Evolutionary conservation across 1,284 basidiomycete genomes (phyloP).

Genomic region (Naganishia cerealis): DNA sequence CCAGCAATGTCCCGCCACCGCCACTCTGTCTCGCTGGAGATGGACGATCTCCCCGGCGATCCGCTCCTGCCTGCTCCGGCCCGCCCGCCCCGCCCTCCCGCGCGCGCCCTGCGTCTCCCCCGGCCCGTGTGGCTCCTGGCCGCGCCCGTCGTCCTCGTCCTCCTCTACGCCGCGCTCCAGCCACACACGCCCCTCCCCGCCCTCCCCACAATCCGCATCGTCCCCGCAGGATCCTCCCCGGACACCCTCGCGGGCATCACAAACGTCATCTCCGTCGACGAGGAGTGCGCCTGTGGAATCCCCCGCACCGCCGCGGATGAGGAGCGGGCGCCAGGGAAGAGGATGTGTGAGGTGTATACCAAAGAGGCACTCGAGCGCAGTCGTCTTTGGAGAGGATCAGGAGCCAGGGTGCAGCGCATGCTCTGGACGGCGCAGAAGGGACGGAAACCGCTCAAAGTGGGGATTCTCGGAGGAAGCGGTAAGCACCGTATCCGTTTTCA

Average conservation of each 20-base stretch:
- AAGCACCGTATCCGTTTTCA: conserved; percentile 29
- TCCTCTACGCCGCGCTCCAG: conserved; percentile 45
- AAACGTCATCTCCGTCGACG: conserved; percentile 15
- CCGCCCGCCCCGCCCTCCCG: not conserved
- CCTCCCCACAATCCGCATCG: conserved; percentile 44
- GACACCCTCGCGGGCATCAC: not conserved
- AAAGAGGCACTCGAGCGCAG: conserved; percentile 41
- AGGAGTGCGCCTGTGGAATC: conserved; percentile 24
- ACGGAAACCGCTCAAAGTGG: conserved; percentile 42
- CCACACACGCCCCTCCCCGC: conserved; percentile 47
- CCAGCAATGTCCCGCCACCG: conserved; percentile 3
- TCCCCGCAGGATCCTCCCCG: conserved; percentile 23
- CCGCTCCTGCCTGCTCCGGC: conserved; percentile 1
- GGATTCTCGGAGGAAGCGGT: conserved; percentile 52
- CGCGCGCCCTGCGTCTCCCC: not conserved
- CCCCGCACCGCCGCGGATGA: not conserved
- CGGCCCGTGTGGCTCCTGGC: conserved; percentile 39
- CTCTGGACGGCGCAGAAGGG: conserved; percentile 47
- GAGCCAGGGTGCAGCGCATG: conserved; percentile 44
- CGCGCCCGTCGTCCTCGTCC: conserved; percentile 41
- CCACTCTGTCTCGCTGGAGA: not conserved
- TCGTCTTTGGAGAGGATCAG: conserved; percentile 43
- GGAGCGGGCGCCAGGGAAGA: not conserved
- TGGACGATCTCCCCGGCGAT: not conserved
- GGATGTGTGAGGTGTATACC: conserved; percentile 47